Evolutionary conservation across 1,284 basidiomycete genomes (phyloP), one percentile per base, ranked within the genome.

Genomic region (Ganoderma meredithae): DNA sequence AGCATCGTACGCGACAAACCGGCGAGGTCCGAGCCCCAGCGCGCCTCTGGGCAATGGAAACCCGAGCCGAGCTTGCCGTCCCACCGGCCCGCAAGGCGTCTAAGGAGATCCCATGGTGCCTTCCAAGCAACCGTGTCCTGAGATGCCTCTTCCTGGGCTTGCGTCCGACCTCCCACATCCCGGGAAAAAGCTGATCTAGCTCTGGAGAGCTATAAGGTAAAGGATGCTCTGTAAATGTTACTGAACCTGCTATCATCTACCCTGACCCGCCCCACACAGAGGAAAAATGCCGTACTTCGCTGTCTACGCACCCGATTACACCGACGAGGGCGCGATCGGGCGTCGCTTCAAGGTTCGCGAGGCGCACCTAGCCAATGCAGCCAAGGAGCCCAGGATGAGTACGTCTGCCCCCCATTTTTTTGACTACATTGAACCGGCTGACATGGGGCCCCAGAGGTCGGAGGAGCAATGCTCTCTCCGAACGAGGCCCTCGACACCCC

Each of bases 281-380:
- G n/a, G 25, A 36, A 19, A 12, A 6, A 73, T 73, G 72, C 72
- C 72, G 56, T 72, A 72, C 15, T 82, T 80, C 67, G 62, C 80
- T 49, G 76, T 82, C 47, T 82, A 79, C 66, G 78, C 78, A 19
- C 80, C 81, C 10, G 81, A 82, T 71, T 77, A 74, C 65, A 75
- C 74, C 52, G 78, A 80, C 56, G 74, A 74, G 0, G 80, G 75
- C 13, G 74, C 76, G 15, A 69, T 69, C 52, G 65, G 75, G 25
- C 77, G 77, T 19, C 75, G 81, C 15, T 63, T 79, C 62, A 63
- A 70, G 22, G 77, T 80, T 9, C 76, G 81, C 33, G 65, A 70
- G 41, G 22, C 72, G 55, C 81, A 82, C 60, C 66, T 81, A 33
- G 72, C 69, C 39, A 71, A 71, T 3, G 76, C 72, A 9, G 69